Conservation (phyloP, 2,329 filamentous ascomycete genomes). For the Cladosporium phlei region DNA sequence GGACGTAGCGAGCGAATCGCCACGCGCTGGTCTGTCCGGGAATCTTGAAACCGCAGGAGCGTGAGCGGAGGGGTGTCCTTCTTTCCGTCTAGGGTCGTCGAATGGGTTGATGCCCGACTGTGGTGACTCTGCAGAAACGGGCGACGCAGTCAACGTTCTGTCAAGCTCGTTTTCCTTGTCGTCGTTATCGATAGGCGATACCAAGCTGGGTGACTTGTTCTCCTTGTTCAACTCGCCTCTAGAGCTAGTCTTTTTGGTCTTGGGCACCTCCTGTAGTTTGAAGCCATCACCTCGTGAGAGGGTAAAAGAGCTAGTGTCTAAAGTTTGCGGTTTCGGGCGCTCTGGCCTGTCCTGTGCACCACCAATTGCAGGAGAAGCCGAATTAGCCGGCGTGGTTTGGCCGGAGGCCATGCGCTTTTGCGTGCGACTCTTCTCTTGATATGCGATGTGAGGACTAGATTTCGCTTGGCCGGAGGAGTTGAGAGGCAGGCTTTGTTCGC, state of each 20-base stretch:
- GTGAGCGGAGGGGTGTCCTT: constrained; percentile 23
- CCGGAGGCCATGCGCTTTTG: constrained; percentile 25
- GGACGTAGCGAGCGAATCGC: constrained; percentile 52
- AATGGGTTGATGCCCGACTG: constrained; percentile 36
- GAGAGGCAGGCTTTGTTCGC: constrained; percentile 25
- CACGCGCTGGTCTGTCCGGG: constrained; percentile 49
- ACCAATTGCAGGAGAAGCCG: constrained; percentile 24
- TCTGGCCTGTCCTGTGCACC: constrained; percentile 36
- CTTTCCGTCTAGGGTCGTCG: constrained; percentile 34
- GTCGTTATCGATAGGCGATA: constrained; percentile 32
- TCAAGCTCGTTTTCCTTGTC: constrained; percentile 31
- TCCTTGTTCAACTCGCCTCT: constrained; percentile 44
- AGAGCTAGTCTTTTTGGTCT: constrained; percentile 50
- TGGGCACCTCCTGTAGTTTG: constrained; percentile 76
- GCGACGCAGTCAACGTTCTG: constrained; percentile 33
- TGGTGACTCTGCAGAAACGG: constrained; percentile 34
- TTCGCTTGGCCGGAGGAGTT: constrained; percentile 36
- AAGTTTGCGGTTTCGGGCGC: constrained; percentile 24
- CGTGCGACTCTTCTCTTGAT: constrained; percentile 74
- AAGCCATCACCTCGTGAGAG: constrained; percentile 46
- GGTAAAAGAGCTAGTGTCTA: constrained; percentile 26
- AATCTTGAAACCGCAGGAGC: constrained; percentile 37
- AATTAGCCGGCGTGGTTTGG: constrained; percentile 5
- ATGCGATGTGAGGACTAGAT: constrained; percentile 79
- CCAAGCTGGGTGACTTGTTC: constrained; percentile 36